Base-by-base conservation (phyloP, 257 asterid species). In the Solanum lignicaule region DNA sequence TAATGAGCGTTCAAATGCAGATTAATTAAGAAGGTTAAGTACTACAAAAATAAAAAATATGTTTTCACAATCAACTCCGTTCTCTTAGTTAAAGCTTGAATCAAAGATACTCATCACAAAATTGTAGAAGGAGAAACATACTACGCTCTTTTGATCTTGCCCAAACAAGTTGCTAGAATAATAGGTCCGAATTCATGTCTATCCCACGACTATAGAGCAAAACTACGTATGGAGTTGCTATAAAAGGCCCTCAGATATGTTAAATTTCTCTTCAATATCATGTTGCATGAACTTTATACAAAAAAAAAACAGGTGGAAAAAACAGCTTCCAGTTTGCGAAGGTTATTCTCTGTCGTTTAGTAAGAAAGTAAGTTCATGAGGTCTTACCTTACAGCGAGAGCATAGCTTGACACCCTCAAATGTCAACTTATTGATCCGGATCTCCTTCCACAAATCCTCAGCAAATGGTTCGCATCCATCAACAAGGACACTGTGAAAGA, bases 381-480 rank as follows among this genome's bases (percentile, higher is more conserved):
- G 66, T 31, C 48, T 72, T 79, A 87, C 88, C 88, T 86, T 86
- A 46, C 88, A 86, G 72, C 88, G 88, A 33, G 62, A 46, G 68
- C 88, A 86, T 71, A 86, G 84, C 8, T 72, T 55, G 21, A 60
- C 88, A 43, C 83, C 68, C 29, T 72, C 46, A 48, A 86, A 86
- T 48, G 83, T 48, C 46, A 86, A 23, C n/a, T 78, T 78, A 38
- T 48, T 86, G 38, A 86, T 86, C 73, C 1, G 65, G 88, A 86
- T 86, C 73, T 72, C 73, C 82, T 86, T 86, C 88, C 88, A 86
- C 79, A 86, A 46, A 71, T 86, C 88, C 82, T 86, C 88, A 86
- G 84, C 72, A 32, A 29, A 86, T 31, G 88, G 83, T 86, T 71
- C 88, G 31, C 88, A 86, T 72, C 88, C 84, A 3, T 86, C 88